Percentiles rank a stretch among this genome's conserved stretches.
phyloP scores from a whole-genome alignment of 257 asterid species.

The Forsythia viridissima region DNA sequence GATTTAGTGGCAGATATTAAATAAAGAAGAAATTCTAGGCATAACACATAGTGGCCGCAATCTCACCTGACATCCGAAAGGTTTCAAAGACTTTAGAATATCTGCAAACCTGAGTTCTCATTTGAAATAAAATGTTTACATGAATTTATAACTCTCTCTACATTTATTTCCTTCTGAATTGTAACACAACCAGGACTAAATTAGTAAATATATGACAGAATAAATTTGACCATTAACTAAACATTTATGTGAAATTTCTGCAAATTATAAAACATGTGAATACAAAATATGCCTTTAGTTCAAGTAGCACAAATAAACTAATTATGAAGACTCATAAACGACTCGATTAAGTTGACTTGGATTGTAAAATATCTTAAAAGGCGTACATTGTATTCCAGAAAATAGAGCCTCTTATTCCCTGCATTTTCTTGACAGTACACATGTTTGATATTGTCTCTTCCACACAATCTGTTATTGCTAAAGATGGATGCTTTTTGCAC shows the following conservation, averaged over 20 bases:
- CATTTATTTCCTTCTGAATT: too few species aligned
- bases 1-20: background rate
- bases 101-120: background rate
- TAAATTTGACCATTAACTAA: background rate
- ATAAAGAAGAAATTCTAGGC: constrained; percentile 10
- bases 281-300: background rate
- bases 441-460: background rate
- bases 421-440: constrained; percentile 16
- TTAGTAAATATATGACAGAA: background rate
- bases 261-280: background rate
- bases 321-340: too few species aligned
- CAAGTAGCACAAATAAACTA: background rate
- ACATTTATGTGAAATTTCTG: background rate
- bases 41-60: background rate
- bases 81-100: background rate
- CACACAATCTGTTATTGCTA: background rate
- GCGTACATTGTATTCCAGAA: constrained; percentile 17
- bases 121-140: constrained; percentile 5
- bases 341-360: background rate
- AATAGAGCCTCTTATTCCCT: background rate
- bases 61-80: background rate
- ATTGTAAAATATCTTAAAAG: constrained; percentile 2
- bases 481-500: constrained; percentile 12
- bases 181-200: too few species aligned
- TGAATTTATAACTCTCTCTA: background rate